Evolutionary conservation across 352 stramenopile species (phyloP), one percentile per base, ranked within the genome.

Genomic region (Phytophthora pluvialis): DNA sequence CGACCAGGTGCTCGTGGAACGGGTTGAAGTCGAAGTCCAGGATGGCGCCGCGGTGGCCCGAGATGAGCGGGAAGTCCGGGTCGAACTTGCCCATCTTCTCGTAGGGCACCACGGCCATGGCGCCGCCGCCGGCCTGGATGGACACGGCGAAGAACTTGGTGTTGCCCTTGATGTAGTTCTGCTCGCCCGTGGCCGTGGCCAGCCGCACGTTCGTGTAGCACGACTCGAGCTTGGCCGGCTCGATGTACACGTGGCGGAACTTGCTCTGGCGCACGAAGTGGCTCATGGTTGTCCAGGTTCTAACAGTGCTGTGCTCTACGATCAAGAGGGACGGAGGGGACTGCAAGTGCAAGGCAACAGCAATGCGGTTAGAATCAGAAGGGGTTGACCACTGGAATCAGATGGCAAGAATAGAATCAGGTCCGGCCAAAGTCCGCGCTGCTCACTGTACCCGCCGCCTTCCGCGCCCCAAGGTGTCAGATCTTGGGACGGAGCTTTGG

Each of bases 161-260:
- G 72, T 99, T 99, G 36, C 95, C 97, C 80, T 99, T 99, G 81
- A 99, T 99, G 85, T 99, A 99, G 69, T 98, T 98, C 76, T 99
- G 97, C 74, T 99, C 98, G 60, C 98, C 98, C 49, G 97, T 99
- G 31, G 97, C 93, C 35, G 97, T 99, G 21, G 96, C 91, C 42
- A 99, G 81, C 26, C 95, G 89, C 55, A 99, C 72, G 67, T 96
- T 96, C 46, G 86, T 94, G 80, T 96, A 97, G 73, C 80, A 91
- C 39, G 83, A 88, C 67, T 98, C 95, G 70, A 96, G 73, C 84
- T 99, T 99, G 60, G 97, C 96, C 54, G 94, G 83, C 75, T 99
- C 97, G 51, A 98, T 84, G 84, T 98, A 99, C 65, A 99, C 95
- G 88, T 99, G 97, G 73, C 97, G 96, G 82, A 98, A 99, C 72